phyloP scores from a whole-genome alignment of 2,329 filamentous ascomycete genomes.

The Rhynchosporium graminicola region DNA sequence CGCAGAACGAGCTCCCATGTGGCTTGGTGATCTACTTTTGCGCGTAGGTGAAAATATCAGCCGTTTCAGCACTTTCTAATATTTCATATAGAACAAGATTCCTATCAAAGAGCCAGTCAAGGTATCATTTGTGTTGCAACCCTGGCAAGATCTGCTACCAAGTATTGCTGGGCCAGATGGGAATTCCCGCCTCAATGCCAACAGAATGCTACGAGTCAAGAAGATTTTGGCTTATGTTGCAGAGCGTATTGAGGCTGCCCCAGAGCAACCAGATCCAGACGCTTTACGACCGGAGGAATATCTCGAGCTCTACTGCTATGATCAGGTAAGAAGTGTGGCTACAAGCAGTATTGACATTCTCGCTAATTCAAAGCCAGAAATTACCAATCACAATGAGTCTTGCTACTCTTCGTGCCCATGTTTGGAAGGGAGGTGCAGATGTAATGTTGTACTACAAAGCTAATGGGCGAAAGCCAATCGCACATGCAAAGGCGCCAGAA shows the following conservation, averaged over 20 bases:
- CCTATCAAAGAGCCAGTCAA: slow-evolving; percentile 91
- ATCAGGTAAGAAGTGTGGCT: slow-evolving; percentile 62
- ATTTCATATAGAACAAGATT: slow-evolving; percentile 65
- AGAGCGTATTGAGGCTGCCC: slow-evolving; percentile 79
- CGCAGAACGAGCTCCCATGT: slow-evolving; percentile 84
- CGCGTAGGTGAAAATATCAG: slow-evolving; percentile 48
- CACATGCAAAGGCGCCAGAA: slow-evolving; percentile 24
- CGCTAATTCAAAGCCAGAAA: slow-evolving; percentile 35
- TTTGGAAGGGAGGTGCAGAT: slow-evolving; percentile 96
- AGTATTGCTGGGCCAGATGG: slow-evolving; percentile 72
- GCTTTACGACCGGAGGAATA: slow-evolving; percentile 84
- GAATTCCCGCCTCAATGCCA: slow-evolving; percentile 91
- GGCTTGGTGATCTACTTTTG: slow-evolving; percentile 86
- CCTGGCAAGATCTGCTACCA: slow-evolving; percentile 74
- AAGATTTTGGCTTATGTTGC: slow-evolving; percentile 93
- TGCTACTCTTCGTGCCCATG: slow-evolving; percentile 85
- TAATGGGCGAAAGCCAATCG: slow-evolving; percentile 64
- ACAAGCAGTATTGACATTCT: slow-evolving; percentile 9
- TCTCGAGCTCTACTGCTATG: slow-evolving; percentile 91
- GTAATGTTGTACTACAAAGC: slow-evolving; percentile 87
- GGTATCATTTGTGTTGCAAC: slow-evolving; percentile 89
- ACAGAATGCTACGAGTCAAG: slow-evolving; percentile 91
- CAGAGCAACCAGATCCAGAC: slow-evolving; percentile 58
- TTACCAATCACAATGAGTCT: slow-evolving; percentile 85
- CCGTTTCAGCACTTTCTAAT: slow-evolving; percentile 16